These are phyloP conservation scores for Cordyceps farinosa DNA, from an alignment of 2,329 filamentous ascomycete genomes.

Conservation along the genomic window DNA sequence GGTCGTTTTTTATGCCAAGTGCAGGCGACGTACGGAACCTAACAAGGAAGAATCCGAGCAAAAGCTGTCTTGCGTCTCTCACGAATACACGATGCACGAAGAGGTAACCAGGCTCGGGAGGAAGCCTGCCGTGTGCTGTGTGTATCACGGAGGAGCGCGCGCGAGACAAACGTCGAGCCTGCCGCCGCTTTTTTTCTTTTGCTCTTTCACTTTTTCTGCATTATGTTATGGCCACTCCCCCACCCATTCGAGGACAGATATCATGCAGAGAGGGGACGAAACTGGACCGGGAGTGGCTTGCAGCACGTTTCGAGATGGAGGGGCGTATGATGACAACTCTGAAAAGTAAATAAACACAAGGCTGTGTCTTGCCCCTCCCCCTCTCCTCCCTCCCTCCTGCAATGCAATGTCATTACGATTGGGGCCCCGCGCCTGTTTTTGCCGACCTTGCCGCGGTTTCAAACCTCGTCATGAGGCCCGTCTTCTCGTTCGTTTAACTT, in stretches of 20 bases:
- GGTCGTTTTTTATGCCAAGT: too few relatives aligned
- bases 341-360: background rate
- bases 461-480: background rate
- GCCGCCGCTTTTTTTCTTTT: background rate
- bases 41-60: too few relatives aligned
- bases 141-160: background rate
- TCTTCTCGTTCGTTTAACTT: background rate
- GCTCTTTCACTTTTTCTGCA: background rate
- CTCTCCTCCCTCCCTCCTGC: background rate
- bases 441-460: conserved; percentile 11
- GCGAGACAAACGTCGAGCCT: background rate
- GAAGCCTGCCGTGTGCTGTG: too few relatives aligned
- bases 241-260: background rate
- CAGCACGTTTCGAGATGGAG: background rate
- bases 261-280: background rate
- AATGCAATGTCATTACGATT: background rate
- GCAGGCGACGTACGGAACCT: too few relatives aligned
- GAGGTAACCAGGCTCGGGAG: too few relatives aligned
- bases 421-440: conserved; percentile 6
- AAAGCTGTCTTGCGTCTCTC: too few relatives aligned
- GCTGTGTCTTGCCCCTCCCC: background rate
- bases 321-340: background rate
- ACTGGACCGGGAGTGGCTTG: background rate
- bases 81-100: too few relatives aligned
- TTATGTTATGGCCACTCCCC: background rate